These are phyloP conservation scores for Suillus ampliporus DNA, from an alignment of 768 basidiomycete genomes.

Conservation along the genomic window DNA sequence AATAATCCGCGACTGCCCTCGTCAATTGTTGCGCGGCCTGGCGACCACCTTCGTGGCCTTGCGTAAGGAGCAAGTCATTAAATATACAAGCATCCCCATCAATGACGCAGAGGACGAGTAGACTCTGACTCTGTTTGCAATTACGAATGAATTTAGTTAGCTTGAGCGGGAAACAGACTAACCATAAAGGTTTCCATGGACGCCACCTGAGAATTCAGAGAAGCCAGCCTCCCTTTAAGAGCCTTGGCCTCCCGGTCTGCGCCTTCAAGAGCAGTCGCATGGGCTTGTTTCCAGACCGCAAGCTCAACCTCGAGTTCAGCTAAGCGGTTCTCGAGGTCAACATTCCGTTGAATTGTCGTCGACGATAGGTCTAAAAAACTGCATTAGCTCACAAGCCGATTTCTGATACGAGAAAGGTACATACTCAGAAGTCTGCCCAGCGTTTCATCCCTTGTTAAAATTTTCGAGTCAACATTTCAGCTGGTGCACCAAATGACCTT, in stretches of 20 bases:
- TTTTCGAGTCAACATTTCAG: conserved; percentile 26
- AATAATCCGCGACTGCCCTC: conserved; percentile 69
- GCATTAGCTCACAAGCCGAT: conserved; percentile 18
- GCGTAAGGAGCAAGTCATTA: conserved; percentile 57
- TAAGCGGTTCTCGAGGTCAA: conserved; percentile 66
- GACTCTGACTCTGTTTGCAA: conserved; percentile 56
- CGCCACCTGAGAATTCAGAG: conserved; percentile 68
- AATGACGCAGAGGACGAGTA: conserved; percentile 75
- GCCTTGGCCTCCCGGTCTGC: conserved; percentile 66
- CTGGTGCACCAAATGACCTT: neutral
- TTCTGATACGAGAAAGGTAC: conserved; percentile 20
- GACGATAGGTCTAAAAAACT: conserved; percentile 59
- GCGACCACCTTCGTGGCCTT: conserved; percentile 70
- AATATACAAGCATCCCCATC: conserved; percentile 78
- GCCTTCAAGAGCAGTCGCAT: conserved; percentile 63
- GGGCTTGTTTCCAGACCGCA: conserved; percentile 73
- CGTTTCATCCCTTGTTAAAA: conserved; percentile 64
- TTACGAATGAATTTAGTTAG: conserved; percentile 1
- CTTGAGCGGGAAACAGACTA: conserved; percentile 8
- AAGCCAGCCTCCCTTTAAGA: conserved; percentile 70
- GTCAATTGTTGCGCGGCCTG: conserved; percentile 68
- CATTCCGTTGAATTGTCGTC: conserved; percentile 65
- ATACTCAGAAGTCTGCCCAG: conserved; percentile 65
- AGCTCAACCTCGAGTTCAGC: conserved; percentile 74
- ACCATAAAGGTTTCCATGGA: conserved; percentile 59